Conservation (phyloP, 2,329 filamentous ascomycete species). For the Colletotrichum caudatum region DNA sequence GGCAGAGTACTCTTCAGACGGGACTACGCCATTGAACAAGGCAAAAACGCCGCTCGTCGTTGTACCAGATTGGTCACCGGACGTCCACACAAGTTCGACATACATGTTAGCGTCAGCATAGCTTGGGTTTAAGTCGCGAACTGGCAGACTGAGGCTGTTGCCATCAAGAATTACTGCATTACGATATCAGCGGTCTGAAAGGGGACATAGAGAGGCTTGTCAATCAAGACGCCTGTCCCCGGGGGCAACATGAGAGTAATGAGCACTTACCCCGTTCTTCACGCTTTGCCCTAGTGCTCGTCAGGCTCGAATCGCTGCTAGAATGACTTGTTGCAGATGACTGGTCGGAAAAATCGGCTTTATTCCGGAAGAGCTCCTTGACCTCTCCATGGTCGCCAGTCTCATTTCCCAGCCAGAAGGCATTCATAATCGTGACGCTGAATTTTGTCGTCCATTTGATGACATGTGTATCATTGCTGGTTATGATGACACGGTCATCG, state of each 20-base stretch:
- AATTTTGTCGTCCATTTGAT: neutral
- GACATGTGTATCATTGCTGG: too few relatives aligned
- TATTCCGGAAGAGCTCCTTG: neutral
- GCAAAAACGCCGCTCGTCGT: constrained; percentile 28
- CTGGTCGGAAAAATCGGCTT: neutral
- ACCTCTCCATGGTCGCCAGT: neutral
- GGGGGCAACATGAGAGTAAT: neutral
- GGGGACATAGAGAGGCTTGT: neutral
- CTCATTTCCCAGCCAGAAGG: neutral
- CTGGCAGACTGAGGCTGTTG: neutral
- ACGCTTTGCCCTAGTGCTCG: neutral
- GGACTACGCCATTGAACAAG: neutral
- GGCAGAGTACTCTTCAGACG: neutral
- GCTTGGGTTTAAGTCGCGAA: neutral
- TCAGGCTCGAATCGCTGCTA: neutral
- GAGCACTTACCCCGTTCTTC: neutral
- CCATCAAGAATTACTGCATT: neutral
- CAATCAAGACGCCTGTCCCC: neutral
- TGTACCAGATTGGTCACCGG: neutral
- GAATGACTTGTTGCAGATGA: neutral
- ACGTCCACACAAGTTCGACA: constrained; percentile 10
- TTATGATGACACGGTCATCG: neutral
- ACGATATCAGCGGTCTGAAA: neutral
- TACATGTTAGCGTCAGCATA: constrained; percentile 5
- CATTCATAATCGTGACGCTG: neutral